Base-by-base conservation (phyloP, 139 green algal species). In the Astrephomene gubernaculifera region DNA sequence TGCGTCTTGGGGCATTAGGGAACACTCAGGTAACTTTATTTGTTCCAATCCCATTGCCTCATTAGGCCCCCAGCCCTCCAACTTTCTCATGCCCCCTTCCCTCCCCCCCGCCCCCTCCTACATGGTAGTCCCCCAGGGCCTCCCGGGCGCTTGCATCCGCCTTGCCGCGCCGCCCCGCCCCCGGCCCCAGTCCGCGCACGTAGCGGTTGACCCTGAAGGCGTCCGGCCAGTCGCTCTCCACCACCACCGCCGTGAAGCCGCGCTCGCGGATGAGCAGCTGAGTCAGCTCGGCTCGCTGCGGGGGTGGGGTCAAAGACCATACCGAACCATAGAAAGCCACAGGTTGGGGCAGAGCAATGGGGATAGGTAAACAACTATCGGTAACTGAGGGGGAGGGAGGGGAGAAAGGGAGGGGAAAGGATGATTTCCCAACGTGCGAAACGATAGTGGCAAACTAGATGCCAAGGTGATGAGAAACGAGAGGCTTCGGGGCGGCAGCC, bases 181-280 rank as follows among this genome's bases (percentile, higher is more conserved):
- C 17, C 8, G 24, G 33, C 38, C 45, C 71, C 27, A 94, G 71
- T 25, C 87, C 86, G 17, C 88, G 86, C 49, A 88, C 93, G 53
- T 89, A 96, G 43, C 86, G 52, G 75, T 96, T 93, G 41, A 79
- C 85, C 0, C 86, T 45, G 45, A 90, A 89, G 9, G 90, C 90
- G 52, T 96, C 92, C 24, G 92, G 93, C 74, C 90, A 95, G 82
- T 96, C 93, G 31, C 89, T 83, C 80, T 90, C 87, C 41, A 71
- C 72, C 29, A 76, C 36, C 6, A 91, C 88, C 10, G 81, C 81
- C 24, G 81, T 87, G 82, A 91, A 88, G 57, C 84, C 84, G 9
- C 85, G 73, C 49, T 89, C 69, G 6, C 5, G 6, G 57, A 95
- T 90, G 3, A 96, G 87, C 38, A 87, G 63, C 69, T 88, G 85